phyloP scores from a whole-genome alignment of 2,329 filamentous ascomycete species.

The Diaporthe vexans region DNA sequence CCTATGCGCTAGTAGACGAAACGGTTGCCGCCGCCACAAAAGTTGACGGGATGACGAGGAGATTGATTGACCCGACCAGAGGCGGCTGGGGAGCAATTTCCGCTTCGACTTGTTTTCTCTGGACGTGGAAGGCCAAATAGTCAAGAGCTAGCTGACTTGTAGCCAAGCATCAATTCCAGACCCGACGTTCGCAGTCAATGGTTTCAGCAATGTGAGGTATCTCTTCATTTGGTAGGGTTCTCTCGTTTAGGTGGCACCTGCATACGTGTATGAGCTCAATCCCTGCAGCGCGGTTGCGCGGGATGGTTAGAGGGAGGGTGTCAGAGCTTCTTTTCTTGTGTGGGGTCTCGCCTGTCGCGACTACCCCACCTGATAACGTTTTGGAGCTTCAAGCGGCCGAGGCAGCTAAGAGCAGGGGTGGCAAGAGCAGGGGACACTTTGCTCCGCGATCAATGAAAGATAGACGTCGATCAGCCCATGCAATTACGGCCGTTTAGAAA shows the following conservation, averaged over 20 bases:
- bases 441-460: background rate
- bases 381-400: background rate
- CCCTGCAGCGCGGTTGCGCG: constrained; percentile 12
- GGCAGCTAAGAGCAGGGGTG: background rate
- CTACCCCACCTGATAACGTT: background rate
- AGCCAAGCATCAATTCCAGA: background rate
- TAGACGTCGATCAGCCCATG: background rate
- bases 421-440: background rate
- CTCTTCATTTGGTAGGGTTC: background rate
- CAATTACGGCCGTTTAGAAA: background rate
- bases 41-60: background rate
- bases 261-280: background rate
- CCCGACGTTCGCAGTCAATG: background rate
- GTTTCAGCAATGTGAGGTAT: too few relatives aligned
- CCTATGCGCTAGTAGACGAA: background rate
- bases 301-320: background rate
- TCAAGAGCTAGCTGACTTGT: background rate
- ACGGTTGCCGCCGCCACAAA: background rate
- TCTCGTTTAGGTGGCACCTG: background rate
- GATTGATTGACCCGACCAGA: background rate
- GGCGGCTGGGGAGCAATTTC: background rate
- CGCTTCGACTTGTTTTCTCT: background rate
- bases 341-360: background rate
- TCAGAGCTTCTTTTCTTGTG: background rate
- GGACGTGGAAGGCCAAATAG: background rate